phyloP scores from a whole-genome alignment of 1,139 yeast species.

The Suhomyces coccinellae region DNA sequence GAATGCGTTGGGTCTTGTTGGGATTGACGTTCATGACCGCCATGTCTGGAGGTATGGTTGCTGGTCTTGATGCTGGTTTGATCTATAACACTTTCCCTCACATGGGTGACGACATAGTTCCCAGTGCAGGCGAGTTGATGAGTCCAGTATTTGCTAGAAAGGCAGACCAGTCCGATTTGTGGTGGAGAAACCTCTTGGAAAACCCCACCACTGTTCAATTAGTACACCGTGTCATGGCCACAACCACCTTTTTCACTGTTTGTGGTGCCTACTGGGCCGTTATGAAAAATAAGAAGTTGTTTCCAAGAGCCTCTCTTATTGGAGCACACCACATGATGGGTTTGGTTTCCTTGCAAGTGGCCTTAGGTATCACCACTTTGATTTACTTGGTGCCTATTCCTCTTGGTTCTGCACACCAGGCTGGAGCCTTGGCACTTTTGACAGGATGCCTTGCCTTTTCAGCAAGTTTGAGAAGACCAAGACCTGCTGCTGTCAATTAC shows the following conservation, averaged over 20 bases:
- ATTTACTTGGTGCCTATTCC: conserved; percentile 89
- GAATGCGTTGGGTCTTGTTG: conserved; percentile 54
- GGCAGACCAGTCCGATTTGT: conserved; percentile 66
- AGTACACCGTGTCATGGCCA: conserved; percentile 84
- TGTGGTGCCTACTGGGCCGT: conserved; percentile 67
- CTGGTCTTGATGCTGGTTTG: conserved; percentile 96
- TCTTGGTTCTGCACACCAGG: conserved; percentile 94
- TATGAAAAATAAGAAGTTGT: conserved; percentile 51
- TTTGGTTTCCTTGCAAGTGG: conserved; percentile 75
- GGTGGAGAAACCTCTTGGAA: conserved; percentile 92
- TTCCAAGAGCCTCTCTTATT: conserved; percentile 58
- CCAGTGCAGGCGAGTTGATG: conserved; percentile 72
- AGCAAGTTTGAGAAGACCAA: conserved; percentile 70
- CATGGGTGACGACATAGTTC: conserved; percentile 84
- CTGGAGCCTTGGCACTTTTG: conserved; percentile 89
- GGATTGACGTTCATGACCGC: conserved; percentile 82
- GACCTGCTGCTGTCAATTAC: conserved; percentile 42
- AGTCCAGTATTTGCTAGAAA: conserved; percentile 71
- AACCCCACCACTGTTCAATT: conserved; percentile 96
- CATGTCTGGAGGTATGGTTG: conserved; percentile 97
- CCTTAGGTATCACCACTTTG: conserved; percentile 83
- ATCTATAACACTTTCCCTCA: conserved; percentile 95
- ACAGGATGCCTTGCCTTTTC: conserved; percentile 75
- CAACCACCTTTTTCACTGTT: conserved; percentile 72
- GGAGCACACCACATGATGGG: conserved; percentile 76